Conservation (phyloP, 495 filamentous ascomycete species). For the Pyrenula massariospora region DNA sequence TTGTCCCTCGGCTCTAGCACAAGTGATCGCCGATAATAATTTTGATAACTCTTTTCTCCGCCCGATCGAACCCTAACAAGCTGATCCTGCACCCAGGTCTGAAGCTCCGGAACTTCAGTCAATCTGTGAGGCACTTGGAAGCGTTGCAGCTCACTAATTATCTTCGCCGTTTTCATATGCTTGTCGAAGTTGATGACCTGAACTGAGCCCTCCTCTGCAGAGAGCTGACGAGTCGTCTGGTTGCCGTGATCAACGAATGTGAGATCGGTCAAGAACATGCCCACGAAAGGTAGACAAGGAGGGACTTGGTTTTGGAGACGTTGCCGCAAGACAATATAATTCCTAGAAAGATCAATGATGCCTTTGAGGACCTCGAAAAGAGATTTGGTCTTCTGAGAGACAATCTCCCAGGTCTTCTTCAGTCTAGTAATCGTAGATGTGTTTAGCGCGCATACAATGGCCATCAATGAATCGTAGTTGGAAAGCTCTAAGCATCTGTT, state of each 20-base stretch:
- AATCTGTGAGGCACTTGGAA: constrained; percentile 95
- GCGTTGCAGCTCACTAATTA: constrained; percentile 89
- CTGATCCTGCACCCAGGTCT: constrained; percentile 85
- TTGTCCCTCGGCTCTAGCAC: constrained; percentile 73
- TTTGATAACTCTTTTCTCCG: constrained; percentile 69
- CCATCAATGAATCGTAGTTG: constrained; percentile 96
- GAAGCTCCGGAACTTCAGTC: constrained; percentile 74
- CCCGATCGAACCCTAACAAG: constrained; percentile 68
- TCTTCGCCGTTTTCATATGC: constrained; percentile 83
- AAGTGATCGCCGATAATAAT: constrained; percentile 74
- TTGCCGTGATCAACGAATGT: constrained; percentile 83
- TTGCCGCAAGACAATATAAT: constrained; percentile 82
- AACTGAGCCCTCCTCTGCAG: constrained; percentile 44
- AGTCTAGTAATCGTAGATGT: constrained; percentile 86
- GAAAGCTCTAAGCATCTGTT: constrained; percentile 76
- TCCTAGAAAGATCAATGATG: constrained; percentile 79
- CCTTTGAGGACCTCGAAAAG: constrained; percentile 64
- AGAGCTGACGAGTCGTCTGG: constrained; percentile 43
- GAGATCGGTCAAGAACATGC: constrained; percentile 83
- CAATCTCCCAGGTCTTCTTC: constrained; percentile 83
- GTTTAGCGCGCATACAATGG: constrained; percentile 87
- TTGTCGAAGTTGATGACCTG: constrained; percentile 98
- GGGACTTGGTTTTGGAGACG: constrained; percentile 80
- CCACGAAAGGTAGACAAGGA: constrained; percentile 92
- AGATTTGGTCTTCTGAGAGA: constrained; percentile 75